A percentile compares a stretch with the other conserved stretches of the same genome.
Evolutionary conservation across 768 basidiomycete species (phyloP).

Genomic region (Boletus reticulatus): DNA sequence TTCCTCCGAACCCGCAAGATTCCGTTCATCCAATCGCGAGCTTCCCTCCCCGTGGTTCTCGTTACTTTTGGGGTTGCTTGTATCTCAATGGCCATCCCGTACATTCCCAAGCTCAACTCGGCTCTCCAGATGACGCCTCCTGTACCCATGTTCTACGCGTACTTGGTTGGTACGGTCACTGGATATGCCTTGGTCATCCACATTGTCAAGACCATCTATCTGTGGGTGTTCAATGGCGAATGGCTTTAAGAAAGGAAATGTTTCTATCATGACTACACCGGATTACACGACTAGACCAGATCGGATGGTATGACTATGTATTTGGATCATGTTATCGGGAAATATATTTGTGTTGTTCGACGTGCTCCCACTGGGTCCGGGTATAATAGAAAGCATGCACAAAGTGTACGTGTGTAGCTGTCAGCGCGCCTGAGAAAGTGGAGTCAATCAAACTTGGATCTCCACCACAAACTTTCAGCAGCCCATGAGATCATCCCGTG

Average conservation of each 20-base stretch:
- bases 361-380: too few relatives aligned
- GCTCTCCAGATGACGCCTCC: conserved; percentile 29
- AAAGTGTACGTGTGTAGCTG: too few relatives aligned
- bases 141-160: conserved; percentile 27
- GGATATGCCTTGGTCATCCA: conserved; percentile 28
- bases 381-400: too few relatives aligned
- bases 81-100: conserved; percentile 32
- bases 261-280: not conserved
- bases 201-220: conserved; percentile 26
- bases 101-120: conserved; percentile 30
- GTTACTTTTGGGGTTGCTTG: conserved; percentile 33
- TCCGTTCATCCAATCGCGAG: conserved; percentile 32
- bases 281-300: not conserved
- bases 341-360: not conserved
- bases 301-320: too few relatives aligned
- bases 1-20: conserved; percentile 32
- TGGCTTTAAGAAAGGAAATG: conserved; percentile 21
- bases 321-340: not conserved
- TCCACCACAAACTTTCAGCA: too few relatives aligned
- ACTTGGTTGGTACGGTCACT: conserved; percentile 20
- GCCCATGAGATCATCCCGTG: conserved; percentile 9
- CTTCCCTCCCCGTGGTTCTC: conserved; percentile 23
- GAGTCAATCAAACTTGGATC: too few relatives aligned
- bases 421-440: too few relatives aligned
- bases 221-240: conserved; percentile 28